These are phyloP conservation scores for Xerocomellus intermedius DNA, from an alignment of 768 basidiomycete genomes.

Conservation along the genomic window DNA sequence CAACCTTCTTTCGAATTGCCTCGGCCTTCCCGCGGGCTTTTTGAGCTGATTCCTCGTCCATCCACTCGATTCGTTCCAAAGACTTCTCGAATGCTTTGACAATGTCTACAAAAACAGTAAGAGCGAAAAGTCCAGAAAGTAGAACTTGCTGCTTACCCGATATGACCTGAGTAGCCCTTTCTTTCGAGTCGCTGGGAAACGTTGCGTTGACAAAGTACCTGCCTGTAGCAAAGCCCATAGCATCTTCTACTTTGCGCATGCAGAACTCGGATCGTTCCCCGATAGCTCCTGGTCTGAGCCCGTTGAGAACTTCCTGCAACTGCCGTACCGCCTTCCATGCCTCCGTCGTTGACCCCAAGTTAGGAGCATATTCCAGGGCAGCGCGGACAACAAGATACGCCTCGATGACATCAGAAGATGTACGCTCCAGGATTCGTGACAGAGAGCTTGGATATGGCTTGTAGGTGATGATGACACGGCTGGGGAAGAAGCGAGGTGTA, in stretches of 20 bases:
- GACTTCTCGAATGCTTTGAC: conserved; percentile 81
- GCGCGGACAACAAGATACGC: conserved; percentile 85
- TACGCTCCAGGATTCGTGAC: conserved; percentile 63
- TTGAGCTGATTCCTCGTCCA: conserved; percentile 79
- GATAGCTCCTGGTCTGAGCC: conserved; percentile 83
- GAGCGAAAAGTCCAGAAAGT: background rate
- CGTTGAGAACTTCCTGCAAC: conserved; percentile 70
- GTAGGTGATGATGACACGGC: conserved; percentile 76
- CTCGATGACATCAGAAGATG: conserved; percentile 70
- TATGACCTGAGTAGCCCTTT: conserved; percentile 82
- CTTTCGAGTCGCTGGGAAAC: conserved; percentile 74
- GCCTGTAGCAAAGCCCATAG: conserved; percentile 87
- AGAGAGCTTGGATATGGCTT: conserved; percentile 73
- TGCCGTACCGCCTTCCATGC: conserved; percentile 74
- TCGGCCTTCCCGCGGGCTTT: conserved; percentile 83
- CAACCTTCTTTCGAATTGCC: conserved; percentile 73
- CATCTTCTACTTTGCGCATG: conserved; percentile 63
- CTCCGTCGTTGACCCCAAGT: conserved; percentile 72
- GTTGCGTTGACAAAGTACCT: conserved; percentile 86
- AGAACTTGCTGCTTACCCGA: conserved; percentile 44
- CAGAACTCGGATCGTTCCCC: conserved; percentile 86
- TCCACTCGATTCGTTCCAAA: conserved; percentile 78
- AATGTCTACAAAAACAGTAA: conserved; percentile 51
- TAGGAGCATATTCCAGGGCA: conserved; percentile 62
- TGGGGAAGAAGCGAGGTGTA: conserved; percentile 72